phyloP scores from a whole-genome alignment of 352 stramenopile genomes.

The Phytophthora constricta region DNA sequence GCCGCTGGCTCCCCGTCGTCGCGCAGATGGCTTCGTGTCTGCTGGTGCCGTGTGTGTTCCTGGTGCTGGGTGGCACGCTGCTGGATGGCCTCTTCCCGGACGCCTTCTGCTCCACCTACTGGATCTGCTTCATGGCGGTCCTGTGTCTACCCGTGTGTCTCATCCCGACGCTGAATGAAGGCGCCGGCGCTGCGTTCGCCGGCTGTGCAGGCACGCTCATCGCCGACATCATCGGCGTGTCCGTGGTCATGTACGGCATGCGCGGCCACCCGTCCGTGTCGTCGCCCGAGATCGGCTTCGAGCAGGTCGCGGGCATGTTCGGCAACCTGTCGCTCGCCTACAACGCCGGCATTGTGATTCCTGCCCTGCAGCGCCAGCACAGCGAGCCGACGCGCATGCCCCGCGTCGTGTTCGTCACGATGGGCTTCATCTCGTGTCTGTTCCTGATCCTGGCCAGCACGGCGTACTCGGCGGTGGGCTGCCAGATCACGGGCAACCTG shows the following conservation, averaged over 20 bases:
- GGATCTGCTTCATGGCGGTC: slow-evolving; percentile 51
- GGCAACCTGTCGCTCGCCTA: slow-evolving; percentile 33
- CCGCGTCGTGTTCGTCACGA: slow-evolving; percentile 40
- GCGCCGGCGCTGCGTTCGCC: slow-evolving; percentile 38
- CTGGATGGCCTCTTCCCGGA: slow-evolving; percentile 29
- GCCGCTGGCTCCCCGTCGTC: slow-evolving; percentile 49
- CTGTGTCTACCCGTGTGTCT: slow-evolving; percentile 44
- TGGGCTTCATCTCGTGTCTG: slow-evolving; percentile 41
- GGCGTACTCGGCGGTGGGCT: slow-evolving; percentile 53
- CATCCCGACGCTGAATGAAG: slow-evolving; percentile 37
- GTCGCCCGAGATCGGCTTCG: slow-evolving; percentile 35
- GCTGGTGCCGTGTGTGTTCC: slow-evolving; percentile 36
- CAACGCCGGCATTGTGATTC: slow-evolving; percentile 26
- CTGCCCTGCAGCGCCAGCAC: slow-evolving; percentile 29
- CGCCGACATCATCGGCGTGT: slow-evolving; percentile 35
- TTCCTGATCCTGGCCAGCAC: slow-evolving; percentile 44
- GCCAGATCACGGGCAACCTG: slow-evolving; percentile 62
- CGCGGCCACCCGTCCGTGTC: slow-evolving; percentile 27
- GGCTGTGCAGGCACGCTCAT: slow-evolving; percentile 42
- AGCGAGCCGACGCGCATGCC: slow-evolving; percentile 32
- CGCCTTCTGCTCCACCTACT: slow-evolving; percentile 33
- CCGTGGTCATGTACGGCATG: slow-evolving; percentile 33
- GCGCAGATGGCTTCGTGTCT: slow-evolving; percentile 42
- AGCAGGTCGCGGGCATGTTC: slow-evolving; percentile 42
- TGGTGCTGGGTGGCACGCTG: slow-evolving; percentile 29